Conservation (phyloP, 345 rosid genomes). For the Adansonia digitata region DNA sequence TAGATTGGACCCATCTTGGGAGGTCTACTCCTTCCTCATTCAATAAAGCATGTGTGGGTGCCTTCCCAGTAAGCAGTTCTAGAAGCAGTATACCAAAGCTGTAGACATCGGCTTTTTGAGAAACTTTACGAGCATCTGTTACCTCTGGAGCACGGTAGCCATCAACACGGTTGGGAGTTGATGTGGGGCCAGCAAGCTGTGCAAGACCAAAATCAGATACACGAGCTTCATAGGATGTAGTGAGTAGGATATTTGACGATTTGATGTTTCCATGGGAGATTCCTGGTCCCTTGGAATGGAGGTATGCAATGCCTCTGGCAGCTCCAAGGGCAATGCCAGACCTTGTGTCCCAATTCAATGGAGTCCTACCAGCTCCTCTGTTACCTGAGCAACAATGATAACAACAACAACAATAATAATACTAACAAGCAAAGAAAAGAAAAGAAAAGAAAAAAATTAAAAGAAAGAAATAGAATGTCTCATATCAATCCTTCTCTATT, state of each 20-base stretch:
- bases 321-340: conserved; percentile 56
- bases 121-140: conserved; percentile 66
- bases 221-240: conserved; percentile 40
- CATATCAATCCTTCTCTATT: no score
- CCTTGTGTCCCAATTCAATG: conserved; percentile 79
- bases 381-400: conserved; percentile 38
- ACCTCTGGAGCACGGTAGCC: conserved; percentile 96
- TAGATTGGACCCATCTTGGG: no score
- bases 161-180: conserved; percentile 63
- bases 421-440: no score
- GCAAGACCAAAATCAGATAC: conserved; percentile 88
- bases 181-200: conserved; percentile 33
- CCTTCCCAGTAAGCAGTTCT: conserved; percentile 87
- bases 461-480: not conserved
- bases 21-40: no score
- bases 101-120: conserved; percentile 87
- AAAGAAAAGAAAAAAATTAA: not conserved
- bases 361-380: conserved; percentile 72
- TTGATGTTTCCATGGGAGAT: no score
- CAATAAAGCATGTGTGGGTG: conserved; percentile 44
- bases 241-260: no score
- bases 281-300: no score
- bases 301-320: no score
- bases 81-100: conserved; percentile 82
- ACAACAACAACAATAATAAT: no score